Base-by-base conservation (phyloP, 2,329 filamentous ascomycete genomes). In the Akanthomyces muscarius region DNA sequence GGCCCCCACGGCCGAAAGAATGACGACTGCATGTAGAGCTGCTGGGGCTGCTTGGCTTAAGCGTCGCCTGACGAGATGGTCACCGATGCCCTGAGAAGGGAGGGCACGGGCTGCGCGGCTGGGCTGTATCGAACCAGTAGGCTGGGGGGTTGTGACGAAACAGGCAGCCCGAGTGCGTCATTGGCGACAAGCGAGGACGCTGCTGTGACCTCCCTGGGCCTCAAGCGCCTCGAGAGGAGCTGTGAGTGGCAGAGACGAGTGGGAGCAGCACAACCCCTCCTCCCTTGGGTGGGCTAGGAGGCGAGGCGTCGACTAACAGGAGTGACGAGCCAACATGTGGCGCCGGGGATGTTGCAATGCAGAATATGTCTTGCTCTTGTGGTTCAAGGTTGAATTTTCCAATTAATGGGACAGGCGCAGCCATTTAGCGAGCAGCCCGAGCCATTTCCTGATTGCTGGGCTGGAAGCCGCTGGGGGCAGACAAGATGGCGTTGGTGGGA, bases 141-240 rank as follows among this genome's bases (percentile, higher is more conserved):
- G 45, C 47, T 41, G 44, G 14, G 45, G 42, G 5, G 30, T 10
- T 41, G 56, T 41, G 33, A 59, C 57, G 33, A 41, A 52, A 52
- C 25, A 33, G 57, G 57, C 48, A 60, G 33, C 48, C 23, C 48
- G 25, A 45, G 59, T 38, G 59, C 51, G 59, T 55, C 59, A 61
- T 54, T 61, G 59, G 59, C 50, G 59, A 55, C 41, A 61, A 55
- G 59, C 59, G 50, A 54, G 14, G 50, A 18, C n/a, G 38, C 38
- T 55, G 42, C 30, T 54, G 50, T 45, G 41, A 48, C 28, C 25
- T 61, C 6, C 21, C n/a, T 11, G 50, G 42, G 42, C 38, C 13
- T 21, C 51, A 54, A 55, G 59, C 59, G 59, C 50, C 36, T 61
- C 42, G 28, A 55, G 42, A 30, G 54, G 41, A 30, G 28, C 21